Conservation (phyloP, 1,139 yeast species). For the Blastobotrys indianensis region DNA sequence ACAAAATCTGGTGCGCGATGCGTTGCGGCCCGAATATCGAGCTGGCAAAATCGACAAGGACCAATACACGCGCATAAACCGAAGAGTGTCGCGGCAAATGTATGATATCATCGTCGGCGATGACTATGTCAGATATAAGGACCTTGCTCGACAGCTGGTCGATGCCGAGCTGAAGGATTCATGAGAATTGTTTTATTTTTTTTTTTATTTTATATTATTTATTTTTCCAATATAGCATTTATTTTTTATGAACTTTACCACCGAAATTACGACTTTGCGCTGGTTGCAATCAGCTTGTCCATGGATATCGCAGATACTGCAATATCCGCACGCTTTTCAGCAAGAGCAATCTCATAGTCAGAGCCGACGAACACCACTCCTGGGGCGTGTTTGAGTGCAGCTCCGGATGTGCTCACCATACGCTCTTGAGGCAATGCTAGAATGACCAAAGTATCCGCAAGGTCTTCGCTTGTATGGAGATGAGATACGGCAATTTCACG, state of each 20-base stretch:
- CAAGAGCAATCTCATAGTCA: too few relatives aligned
- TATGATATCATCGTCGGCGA: slow-evolving; percentile 31
- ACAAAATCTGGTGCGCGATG: slow-evolving; percentile 49
- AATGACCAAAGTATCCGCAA: too few relatives aligned
- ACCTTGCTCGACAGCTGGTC: slow-evolving; percentile 9
- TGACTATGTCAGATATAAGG: slow-evolving; percentile 7
- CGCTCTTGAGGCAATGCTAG: too few relatives aligned
- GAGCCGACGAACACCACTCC: too few relatives aligned
- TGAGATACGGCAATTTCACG: too few relatives aligned
- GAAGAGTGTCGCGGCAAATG: slow-evolving; percentile 39
- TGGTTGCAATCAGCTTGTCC: too few relatives aligned
- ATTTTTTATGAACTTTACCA: not conserved
- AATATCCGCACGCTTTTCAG: too few relatives aligned
- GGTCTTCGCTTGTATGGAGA: too few relatives aligned
- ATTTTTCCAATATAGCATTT: not conserved
- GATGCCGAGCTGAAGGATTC: slow-evolving; percentile 3
- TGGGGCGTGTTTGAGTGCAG: too few relatives aligned
- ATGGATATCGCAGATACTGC: too few relatives aligned
- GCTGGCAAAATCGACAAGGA: slow-evolving; percentile 37
- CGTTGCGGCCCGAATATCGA: slow-evolving; percentile 45
- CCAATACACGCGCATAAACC: slow-evolving; percentile 43
- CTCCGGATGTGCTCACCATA: too few relatives aligned
- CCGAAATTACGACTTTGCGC: too few relatives aligned
- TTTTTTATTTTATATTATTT: not conserved
- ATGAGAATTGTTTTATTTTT: not conserved